Evolutionary conservation across 805 yeast species (phyloP).

Genomic region (Candida corydali): DNA sequence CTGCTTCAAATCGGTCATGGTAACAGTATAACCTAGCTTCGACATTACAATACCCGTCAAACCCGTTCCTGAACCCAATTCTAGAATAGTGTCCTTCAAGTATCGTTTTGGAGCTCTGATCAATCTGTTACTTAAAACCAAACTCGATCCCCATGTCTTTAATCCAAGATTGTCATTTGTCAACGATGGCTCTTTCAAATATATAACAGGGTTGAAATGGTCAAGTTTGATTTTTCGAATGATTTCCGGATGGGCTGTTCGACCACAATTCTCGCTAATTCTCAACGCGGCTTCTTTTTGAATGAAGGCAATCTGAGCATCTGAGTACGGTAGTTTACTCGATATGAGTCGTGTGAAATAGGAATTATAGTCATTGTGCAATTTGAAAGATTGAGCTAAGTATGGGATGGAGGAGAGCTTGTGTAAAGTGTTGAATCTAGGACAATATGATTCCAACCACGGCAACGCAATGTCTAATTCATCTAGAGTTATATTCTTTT

Average conservation of each 20-base stretch:
- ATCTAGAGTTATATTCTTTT: constrained; percentile 26
- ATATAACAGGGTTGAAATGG: constrained; percentile 18
- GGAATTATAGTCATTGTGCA: constrained; percentile 34
- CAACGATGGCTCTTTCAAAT: constrained; percentile 74
- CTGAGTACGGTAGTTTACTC: constrained; percentile 46
- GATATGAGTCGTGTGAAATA: constrained; percentile 50
- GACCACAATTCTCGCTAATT: constrained; percentile 77
- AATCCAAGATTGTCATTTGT: constrained; percentile 85
- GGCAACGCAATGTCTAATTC: constrained; percentile 23
- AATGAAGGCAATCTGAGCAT: constrained; percentile 35
- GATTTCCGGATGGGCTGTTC: constrained; percentile 76
- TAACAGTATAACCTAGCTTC: constrained; percentile 43
- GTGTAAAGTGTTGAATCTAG: constrained; percentile 20
- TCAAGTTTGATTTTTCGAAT: constrained; percentile 52
- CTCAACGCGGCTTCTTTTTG: constrained; percentile 57
- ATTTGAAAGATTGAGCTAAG: constrained; percentile 24
- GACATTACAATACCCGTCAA: constrained; percentile 73
- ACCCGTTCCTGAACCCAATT: constrained; percentile 96
- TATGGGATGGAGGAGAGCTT: constrained; percentile 22
- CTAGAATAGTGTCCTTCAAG: constrained; percentile 42
- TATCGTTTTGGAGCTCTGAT: constrained; percentile 16
- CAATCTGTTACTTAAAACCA: constrained; percentile 59
- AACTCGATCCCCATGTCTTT: constrained; percentile 95
- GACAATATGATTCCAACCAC: constrained; percentile 44
- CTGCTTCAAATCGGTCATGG: constrained; percentile 74